Conservation (phyloP, 2,329 filamentous ascomycete species). For the Atkinsonella hypoxylon region DNA sequence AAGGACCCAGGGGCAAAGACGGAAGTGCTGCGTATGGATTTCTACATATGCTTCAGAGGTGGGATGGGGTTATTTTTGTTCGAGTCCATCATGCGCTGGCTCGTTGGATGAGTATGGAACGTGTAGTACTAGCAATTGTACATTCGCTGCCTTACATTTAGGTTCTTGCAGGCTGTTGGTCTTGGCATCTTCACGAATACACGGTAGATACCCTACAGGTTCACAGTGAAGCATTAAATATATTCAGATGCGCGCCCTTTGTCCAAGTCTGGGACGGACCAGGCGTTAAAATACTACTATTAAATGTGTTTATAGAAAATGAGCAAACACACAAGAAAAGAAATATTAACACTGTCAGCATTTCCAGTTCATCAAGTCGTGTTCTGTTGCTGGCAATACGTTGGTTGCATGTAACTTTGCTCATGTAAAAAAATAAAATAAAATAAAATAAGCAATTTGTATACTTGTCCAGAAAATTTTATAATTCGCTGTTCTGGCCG, state of each 20-base stretch:
- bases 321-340: neutral
- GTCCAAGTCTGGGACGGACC: too few relatives aligned
- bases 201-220: neutral
- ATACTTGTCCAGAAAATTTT: neutral
- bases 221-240: neutral
- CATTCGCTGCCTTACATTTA: neutral
- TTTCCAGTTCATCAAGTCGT: neutral
- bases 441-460: too few relatives aligned
- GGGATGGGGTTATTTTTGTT: neutral
- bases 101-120: neutral
- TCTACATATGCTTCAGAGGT: neutral
- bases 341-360: neutral
- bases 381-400: neutral
- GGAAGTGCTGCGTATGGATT: neutral
- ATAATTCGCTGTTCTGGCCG: constrained; percentile 1
- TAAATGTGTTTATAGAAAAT: too few relatives aligned
- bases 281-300: too few relatives aligned
- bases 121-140: neutral
- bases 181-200: neutral
- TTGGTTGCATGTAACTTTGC: too few relatives aligned
- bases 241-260: neutral
- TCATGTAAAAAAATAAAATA: too few relatives aligned
- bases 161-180: neutral
- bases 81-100: neutral
- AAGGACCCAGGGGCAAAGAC: neutral